Conservation (phyloP, 2,329 filamentous ascomycete genomes). For the Neofusicoccum laricinum region DNA sequence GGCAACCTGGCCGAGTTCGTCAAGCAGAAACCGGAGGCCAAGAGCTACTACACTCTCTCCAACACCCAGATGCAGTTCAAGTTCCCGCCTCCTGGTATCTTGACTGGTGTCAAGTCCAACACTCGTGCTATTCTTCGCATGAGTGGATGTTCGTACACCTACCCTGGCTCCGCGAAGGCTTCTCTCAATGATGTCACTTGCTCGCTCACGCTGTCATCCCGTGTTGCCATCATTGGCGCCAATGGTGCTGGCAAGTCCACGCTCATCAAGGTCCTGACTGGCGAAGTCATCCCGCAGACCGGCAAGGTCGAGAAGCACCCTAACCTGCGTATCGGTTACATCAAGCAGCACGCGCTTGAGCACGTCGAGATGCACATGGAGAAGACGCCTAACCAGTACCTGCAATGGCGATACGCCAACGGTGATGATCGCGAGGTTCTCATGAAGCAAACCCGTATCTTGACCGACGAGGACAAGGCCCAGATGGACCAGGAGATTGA, state of each 20-base stretch:
- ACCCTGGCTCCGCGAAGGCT: constrained; percentile 83
- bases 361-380: constrained; percentile 99
- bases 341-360: constrained; percentile 98
- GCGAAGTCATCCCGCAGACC: constrained; percentile 77
- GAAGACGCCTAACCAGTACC: constrained; percentile 98
- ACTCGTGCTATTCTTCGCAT: constrained; percentile 95
- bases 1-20: constrained; percentile 84
- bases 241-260: constrained; percentile 99
- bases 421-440: constrained; percentile 96
- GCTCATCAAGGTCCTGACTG: constrained; percentile 94
- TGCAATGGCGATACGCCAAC: constrained; percentile 97
- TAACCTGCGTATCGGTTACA: constrained; percentile 97
- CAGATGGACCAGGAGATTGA: constrained; percentile 93
- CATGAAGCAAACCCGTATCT: constrained; percentile 92
- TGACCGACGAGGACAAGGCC: constrained; percentile 78
- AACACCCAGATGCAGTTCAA: constrained; percentile 91
- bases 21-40: constrained; percentile 84
- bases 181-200: constrained; percentile 87
- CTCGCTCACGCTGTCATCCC: constrained; percentile 81
- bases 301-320: constrained; percentile 97
- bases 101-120: constrained; percentile 91
- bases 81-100: constrained; percentile 91
- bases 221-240: constrained; percentile 92
- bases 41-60: constrained; percentile 96
- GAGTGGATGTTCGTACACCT: constrained; percentile 87